Evolutionary conservation across 164 flowering plant species (phyloP).

Genomic region (Buxus sempervirens): DNA sequence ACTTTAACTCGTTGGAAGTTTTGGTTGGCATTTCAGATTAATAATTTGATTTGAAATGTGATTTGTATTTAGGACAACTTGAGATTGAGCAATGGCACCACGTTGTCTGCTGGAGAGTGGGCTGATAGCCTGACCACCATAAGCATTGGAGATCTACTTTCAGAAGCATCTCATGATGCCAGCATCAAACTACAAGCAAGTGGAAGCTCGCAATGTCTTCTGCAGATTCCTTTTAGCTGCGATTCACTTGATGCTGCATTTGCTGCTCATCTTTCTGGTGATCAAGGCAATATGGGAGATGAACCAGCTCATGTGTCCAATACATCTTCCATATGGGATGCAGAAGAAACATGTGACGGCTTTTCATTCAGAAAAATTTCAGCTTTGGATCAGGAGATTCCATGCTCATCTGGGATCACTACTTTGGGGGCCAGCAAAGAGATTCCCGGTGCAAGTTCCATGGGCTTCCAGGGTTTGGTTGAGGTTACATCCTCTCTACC

Average conservation of each 20-base stretch:
- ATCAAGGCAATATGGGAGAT: slow-evolving; percentile 31
- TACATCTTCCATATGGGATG: slow-evolving; percentile 81
- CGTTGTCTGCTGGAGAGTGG: slow-evolving; percentile 81
- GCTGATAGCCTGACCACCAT: slow-evolving; percentile 90
- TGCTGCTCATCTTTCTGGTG: slow-evolving; percentile 76
- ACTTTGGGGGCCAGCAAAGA: slow-evolving; percentile 25
- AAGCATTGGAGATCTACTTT: slow-evolving; percentile 76
- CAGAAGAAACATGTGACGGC: slow-evolving; percentile 96
- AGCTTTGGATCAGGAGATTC: slow-evolving; percentile 16
- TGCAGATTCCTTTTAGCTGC: slow-evolving; percentile 63
- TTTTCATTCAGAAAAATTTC: slow-evolving; percentile 65
- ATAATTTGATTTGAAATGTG: background rate
- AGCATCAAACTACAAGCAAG: slow-evolving; percentile 30
- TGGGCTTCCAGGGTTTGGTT: slow-evolving; percentile 15
- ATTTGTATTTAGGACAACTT: slow-evolving; percentile 37
- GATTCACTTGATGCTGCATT: slow-evolving; percentile 98
- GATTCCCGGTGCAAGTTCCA: slow-evolving; percentile 20
- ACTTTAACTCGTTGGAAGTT: too few relatives aligned
- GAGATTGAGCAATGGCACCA: slow-evolving; percentile 27
- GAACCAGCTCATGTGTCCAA: slow-evolving; percentile 35
- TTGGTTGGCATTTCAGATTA: too few relatives aligned
- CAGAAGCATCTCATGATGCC: slow-evolving; percentile 49
- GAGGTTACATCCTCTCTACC: slow-evolving; percentile 40
- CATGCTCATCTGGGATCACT: slow-evolving; percentile 19
- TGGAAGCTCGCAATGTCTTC: slow-evolving; percentile 39